Percentiles rank a stretch among this genome's conserved stretches.
phyloP scores from a whole-genome alignment of 179 eudicot species.

The Camellia oleifera region DNA sequence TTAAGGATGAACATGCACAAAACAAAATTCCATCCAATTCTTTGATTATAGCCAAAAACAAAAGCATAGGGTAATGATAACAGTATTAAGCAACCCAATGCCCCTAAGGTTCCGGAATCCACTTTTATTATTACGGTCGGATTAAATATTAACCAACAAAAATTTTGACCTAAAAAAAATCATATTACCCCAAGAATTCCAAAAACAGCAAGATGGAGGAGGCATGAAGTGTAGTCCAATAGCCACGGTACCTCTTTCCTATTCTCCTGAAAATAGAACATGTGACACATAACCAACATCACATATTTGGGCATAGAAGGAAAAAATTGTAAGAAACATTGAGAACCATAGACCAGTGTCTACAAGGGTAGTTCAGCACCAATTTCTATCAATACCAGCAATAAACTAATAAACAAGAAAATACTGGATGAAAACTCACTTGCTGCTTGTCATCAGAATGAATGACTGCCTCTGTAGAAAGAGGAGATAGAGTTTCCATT shows the following conservation, averaged over 20 bases:
- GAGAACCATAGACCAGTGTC: too few species aligned
- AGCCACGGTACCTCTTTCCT: constrained; percentile 40
- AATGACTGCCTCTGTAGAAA: constrained; percentile 32
- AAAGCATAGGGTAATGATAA: too few species aligned
- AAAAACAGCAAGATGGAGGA: constrained; percentile 55
- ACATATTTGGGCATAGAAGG: background rate
- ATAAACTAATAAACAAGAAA: constrained; percentile 1
- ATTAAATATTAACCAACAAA: background rate
- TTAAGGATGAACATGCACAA: too few species aligned
- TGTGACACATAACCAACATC: background rate
- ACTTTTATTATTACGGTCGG: background rate
- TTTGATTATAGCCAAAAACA: too few species aligned
- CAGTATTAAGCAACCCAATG: too few species aligned
- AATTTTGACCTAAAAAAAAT: background rate
- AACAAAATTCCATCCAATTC: too few species aligned
- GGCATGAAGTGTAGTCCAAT: constrained; percentile 47
- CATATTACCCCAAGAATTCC: constrained; percentile 79
- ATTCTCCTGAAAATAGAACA: constrained; percentile 38
- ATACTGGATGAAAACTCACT: constrained; percentile 31
- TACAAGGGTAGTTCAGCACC: background rate
- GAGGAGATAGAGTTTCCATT: constrained; percentile 33
- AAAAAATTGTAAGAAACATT: background rate
- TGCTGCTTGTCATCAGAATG: constrained; percentile 26
- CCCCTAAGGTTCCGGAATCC: too few species aligned
- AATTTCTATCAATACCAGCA: background rate